Conservation (phyloP, 2,329 filamentous ascomycete species). For the Arthrobotrys conoides region DNA sequence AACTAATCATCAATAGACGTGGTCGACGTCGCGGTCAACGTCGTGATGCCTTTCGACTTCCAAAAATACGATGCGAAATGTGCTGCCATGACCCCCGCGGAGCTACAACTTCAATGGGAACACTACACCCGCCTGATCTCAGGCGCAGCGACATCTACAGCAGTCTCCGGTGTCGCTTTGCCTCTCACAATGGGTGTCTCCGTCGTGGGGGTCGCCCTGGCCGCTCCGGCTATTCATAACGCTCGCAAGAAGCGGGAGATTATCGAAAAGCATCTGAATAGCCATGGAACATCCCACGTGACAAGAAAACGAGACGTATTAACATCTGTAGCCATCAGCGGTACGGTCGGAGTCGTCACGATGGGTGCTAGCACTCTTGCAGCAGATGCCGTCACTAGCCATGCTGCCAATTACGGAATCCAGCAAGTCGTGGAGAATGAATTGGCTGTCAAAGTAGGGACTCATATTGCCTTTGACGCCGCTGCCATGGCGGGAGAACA, state of each 20-base stretch:
- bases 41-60: slow-evolving; percentile 68
- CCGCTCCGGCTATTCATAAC: slow-evolving; percentile 68
- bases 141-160: slow-evolving; percentile 67
- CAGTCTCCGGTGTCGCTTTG: slow-evolving; percentile 67
- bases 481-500: slow-evolving; percentile 67
- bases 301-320: slow-evolving; percentile 68
- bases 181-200: slow-evolving; percentile 68
- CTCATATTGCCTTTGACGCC: slow-evolving; percentile 67
- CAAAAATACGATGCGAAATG: slow-evolving; percentile 68
- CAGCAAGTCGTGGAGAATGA: slow-evolving; percentile 65
- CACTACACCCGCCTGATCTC: slow-evolving; percentile 68
- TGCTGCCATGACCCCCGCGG: slow-evolving; percentile 66
- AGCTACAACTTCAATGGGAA: slow-evolving; percentile 68
- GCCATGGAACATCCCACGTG: slow-evolving; percentile 66
- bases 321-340: slow-evolving; percentile 67
- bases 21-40: too few relatives aligned
- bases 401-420: slow-evolving; percentile 66
- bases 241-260: slow-evolving; percentile 68
- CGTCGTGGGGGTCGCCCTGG: slow-evolving; percentile 67
- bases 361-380: slow-evolving; percentile 66
- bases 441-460: slow-evolving; percentile 66
- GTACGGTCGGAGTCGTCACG: slow-evolving; percentile 66
- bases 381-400: slow-evolving; percentile 66
- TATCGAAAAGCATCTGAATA: slow-evolving; percentile 67
- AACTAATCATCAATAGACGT: too few relatives aligned